Evolutionary conservation across 106 monocot genomes (phyloP).

Genomic region (Platanthera guangdongensis): DNA sequence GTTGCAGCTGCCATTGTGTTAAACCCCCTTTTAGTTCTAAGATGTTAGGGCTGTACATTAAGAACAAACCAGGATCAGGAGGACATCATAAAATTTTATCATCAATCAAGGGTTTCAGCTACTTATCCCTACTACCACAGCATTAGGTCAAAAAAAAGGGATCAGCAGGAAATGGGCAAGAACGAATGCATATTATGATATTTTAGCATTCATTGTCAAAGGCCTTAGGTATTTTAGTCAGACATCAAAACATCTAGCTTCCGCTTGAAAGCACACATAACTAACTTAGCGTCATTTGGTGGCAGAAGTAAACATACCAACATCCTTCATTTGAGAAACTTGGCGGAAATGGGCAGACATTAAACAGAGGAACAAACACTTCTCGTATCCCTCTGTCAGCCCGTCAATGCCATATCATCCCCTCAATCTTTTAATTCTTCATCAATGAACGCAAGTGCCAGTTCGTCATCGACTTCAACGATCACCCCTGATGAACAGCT

Average conservation of each 20-base stretch:
- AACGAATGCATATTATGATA: neutral
- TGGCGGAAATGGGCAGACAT: neutral
- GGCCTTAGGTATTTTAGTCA: neutral
- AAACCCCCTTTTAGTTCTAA: neutral
- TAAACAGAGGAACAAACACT: no score
- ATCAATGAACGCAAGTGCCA: no score
- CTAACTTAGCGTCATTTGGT: neutral
- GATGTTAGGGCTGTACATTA: neutral
- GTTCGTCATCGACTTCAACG: no score
- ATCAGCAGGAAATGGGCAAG: neutral
- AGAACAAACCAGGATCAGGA: neutral
- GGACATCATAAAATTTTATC: neutral
- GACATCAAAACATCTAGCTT: neutral
- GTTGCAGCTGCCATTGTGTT: neutral
- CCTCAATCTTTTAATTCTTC: no score
- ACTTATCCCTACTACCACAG: neutral
- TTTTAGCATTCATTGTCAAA: neutral
- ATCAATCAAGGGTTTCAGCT: neutral
- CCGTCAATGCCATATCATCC: no score
- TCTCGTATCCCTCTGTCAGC: no score
- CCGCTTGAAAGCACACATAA: neutral
- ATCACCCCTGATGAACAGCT: no score
- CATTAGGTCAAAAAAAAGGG: neutral
- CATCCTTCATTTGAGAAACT: neutral
- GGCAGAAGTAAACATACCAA: neutral